Evolutionary conservation across 345 rosid species (phyloP).

Genomic region (Populus tremula): DNA sequence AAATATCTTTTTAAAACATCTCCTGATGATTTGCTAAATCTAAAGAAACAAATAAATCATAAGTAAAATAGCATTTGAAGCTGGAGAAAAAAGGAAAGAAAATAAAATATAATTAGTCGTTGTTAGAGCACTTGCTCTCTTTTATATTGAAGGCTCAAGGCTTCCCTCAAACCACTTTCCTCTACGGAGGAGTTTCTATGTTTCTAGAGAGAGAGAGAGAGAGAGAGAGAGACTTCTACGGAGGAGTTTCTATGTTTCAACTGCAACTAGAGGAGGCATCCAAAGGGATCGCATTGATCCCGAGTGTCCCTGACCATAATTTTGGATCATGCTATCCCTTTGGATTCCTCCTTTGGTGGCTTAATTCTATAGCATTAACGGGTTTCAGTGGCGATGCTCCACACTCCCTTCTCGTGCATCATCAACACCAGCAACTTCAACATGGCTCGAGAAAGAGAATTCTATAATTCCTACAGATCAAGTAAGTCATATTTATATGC

Average conservation of each 20-base stretch:
- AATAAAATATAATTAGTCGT: slow-evolving; percentile 3
- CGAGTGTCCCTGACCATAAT: neutral
- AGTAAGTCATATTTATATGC: neutral
- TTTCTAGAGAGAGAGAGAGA: neutral
- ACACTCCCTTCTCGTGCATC: neutral
- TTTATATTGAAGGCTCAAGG: slow-evolving; percentile 38
- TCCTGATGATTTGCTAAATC: neutral
- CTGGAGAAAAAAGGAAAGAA: neutral
- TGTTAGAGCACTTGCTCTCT: slow-evolving; percentile 40
- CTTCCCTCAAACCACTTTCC: slow-evolving; percentile 35
- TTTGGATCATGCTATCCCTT: slow-evolving; percentile 89
- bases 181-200: no score
- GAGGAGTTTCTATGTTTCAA: slow-evolving; percentile 1
- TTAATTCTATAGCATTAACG: slow-evolving; percentile 16
- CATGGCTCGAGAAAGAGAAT: neutral
- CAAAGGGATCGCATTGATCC: slow-evolving; percentile 99
- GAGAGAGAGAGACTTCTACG: neutral
- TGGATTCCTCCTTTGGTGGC: slow-evolving; percentile 83
- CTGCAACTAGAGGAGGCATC: slow-evolving; percentile 86
- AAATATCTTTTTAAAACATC: slow-evolving; percentile 1
- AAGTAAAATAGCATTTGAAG: neutral
- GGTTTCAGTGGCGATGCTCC: neutral
- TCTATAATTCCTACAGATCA: neutral
- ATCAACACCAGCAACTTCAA: neutral
- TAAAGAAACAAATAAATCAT: neutral